Base-by-base conservation (phyloP, 164 flowering plant genomes). In the Liquidambar formosana region DNA sequence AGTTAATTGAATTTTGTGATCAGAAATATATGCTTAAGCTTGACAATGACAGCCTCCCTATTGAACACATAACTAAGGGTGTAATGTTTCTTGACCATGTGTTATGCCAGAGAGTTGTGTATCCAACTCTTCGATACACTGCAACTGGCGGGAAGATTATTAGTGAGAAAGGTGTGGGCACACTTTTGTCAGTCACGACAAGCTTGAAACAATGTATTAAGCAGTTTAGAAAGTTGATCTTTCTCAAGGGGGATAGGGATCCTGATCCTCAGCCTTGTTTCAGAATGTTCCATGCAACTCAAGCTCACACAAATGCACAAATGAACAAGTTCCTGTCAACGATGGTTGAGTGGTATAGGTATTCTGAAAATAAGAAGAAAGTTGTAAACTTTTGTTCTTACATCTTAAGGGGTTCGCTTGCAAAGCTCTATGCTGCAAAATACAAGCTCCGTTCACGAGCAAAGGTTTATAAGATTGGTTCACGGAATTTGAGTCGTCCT, bases 261-360 rank as follows among this genome's bases (percentile, higher is more conserved):
- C 99, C 99, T 0, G 98, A 94, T 49, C 99, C 99, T 47, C 99
- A 94, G 65, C 99, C 99, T 59, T 94, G 99, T 81, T 92, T 94
- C 69, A 77, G 97, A 70, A 94, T 94, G 98, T 94, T 94, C 66
- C 98, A 94, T 82, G 98, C 98, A 33, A 92, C 97, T 12, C 99
- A 94, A 77, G 97, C 97, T 48, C 97, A 94, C 76, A 91, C 99
- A 52, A 94, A 94, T 83, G 84, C 90, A 6, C 99, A 93, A 68
- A 93, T 95, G 99, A 95, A 95, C 76, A 95, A 95, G 79, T 80
- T 95, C 13, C 73, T 95, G 74, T 76, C 87, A 11, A 86, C 97
- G 2, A 89, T 95, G 86, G 97, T 86, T 68, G 99, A 93, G 77
- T 93, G 97, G 97, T 93, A 86, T 66, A 73, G 90, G 59, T 95